phyloP scores from a whole-genome alignment of 805 yeast genomes.

The Starmerella geochares region DNA sequence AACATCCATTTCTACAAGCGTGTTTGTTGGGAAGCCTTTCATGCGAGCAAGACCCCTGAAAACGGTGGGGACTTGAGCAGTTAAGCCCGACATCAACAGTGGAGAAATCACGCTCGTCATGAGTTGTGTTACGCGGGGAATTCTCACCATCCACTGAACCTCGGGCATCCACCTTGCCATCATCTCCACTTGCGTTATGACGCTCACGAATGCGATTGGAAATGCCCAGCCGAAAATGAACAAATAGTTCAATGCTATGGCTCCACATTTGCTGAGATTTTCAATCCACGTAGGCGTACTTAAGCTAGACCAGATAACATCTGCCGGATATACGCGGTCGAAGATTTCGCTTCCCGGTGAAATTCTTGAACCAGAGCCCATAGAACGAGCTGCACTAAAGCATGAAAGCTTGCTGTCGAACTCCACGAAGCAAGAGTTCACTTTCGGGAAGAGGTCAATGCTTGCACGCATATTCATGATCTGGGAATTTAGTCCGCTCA shows the following conservation, averaged over 20 bases:
- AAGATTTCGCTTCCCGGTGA: constrained; percentile 13
- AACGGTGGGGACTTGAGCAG: constrained; percentile 50
- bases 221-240: constrained; percentile 63
- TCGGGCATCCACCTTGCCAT: constrained; percentile 53
- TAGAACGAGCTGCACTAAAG: constrained; percentile 45
- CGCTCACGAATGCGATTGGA: constrained; percentile 73
- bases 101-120: constrained; percentile 61
- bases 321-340: constrained; percentile 50
- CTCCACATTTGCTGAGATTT: constrained; percentile 35
- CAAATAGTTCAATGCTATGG: constrained; percentile 39
- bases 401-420: constrained; percentile 51
- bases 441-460: constrained; percentile 31
- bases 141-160: constrained; percentile 42
- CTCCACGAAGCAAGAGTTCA: constrained; percentile 43
- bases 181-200: constrained; percentile 63
- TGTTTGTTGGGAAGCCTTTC: constrained; percentile 52
- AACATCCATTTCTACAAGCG: constrained; percentile 55
- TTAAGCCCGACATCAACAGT: constrained; percentile 49
- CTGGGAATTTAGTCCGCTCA: constrained; percentile 54
- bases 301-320: constrained; percentile 63
- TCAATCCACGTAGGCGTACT: constrained; percentile 33
- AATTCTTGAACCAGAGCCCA: constrained; percentile 11
- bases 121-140: constrained; percentile 47
- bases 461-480: constrained; percentile 47
- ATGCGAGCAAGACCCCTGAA: constrained; percentile 46